Base-by-base conservation (phyloP, 1,284 basidiomycete species). In the Microbotryomycetes sp. region DNA sequence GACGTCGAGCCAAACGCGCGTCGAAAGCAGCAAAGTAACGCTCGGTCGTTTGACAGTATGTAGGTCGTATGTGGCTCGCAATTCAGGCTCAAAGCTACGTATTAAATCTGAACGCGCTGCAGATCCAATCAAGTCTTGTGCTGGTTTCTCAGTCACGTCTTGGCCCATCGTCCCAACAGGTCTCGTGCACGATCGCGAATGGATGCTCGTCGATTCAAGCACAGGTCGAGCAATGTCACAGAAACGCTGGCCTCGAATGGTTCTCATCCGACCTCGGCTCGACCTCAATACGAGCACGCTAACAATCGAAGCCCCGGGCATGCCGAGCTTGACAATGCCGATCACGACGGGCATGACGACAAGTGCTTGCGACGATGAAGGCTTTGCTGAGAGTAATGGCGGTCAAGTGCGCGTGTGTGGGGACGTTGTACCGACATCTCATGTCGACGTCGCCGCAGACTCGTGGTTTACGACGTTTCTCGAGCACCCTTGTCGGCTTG, bases 81-180 rank as follows among this genome's bases (percentile, higher is more conserved):
- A 9, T n/a, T n/a, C n/a, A n/a, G n/a, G n/a, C n/a, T n/a, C n/a
- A n/a, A n/a, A n/a, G n/a, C n/a, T n/a, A n/a, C n/a, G n/a, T n/a
- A n/a, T n/a, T n/a, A n/a, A n/a, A n/a, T 18, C 28, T 27, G 54
- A 11, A n/a, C 1, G 5, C 21, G 15, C 23, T 16, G 4, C 59
- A 68, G 67, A 69, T 28, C 67, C 67, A 0, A 67, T 69, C 55
- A 69, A 69, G 21, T 69, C 67, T 15, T 69, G 67, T 47, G 62
- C 57, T 7, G 60, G 60, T 4, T 60, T 64, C 23, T 24, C 45
- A 0, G 18, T 66, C 13, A 6, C 28, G 2, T 41, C 28, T 0
- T 69, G 67, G 67, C 57, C 62, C 1, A 29, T 69, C 27, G 41
- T 57, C 11, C 23, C 49, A 9, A 47, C 66, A 13, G 67, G 67